phyloP scores from a whole-genome alignment of 805 yeast species.

The Starmerella sirachaensis region DNA sequence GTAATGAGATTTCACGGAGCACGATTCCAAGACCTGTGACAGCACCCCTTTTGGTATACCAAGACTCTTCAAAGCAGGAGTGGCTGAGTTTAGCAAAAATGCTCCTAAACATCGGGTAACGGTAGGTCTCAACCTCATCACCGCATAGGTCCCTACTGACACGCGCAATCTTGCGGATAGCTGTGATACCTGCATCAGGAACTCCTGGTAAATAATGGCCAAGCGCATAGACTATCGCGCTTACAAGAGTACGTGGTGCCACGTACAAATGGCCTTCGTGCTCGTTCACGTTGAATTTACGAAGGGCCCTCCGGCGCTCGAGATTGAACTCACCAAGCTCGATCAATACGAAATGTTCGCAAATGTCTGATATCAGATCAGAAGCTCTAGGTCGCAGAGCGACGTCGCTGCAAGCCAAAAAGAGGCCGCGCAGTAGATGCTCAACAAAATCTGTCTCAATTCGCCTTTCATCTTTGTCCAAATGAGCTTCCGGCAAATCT shows the following conservation, averaged over 20 bases:
- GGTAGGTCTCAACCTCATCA: conserved; percentile 47
- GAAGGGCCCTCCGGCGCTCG: conserved; percentile 50
- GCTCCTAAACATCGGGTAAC: conserved; percentile 61
- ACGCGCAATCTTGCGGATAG: conserved; percentile 49
- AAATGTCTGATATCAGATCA: conserved; percentile 47
- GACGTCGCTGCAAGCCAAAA: conserved; percentile 62
- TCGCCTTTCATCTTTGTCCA: conserved; percentile 24
- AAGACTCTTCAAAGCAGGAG: conserved; percentile 80
- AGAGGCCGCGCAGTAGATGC: conserved; percentile 55
- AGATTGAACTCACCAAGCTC: conserved; percentile 64
- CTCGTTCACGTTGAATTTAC: conserved; percentile 63
- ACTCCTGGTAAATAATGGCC: conserved; percentile 65
- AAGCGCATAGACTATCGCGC: conserved; percentile 67
- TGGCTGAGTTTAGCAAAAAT: conserved; percentile 78
- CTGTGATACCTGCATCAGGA: conserved; percentile 55
- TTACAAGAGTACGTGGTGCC: conserved; percentile 56
- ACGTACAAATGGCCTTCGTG: conserved; percentile 65
- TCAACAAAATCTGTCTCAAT: conserved; percentile 49
- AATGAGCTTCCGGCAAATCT: conserved; percentile 17
- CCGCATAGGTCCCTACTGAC: conserved; percentile 61
- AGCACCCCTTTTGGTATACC: conserved; percentile 80
- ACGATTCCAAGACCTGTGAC: conserved; percentile 68
- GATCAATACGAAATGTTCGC: conserved; percentile 67
- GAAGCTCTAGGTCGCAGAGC: conserved; percentile 61
- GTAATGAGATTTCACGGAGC: conserved; percentile 54